phyloP scores from a whole-genome alignment of 768 basidiomycete genomes.

The Hebeloma cylindrosporum region DNA sequence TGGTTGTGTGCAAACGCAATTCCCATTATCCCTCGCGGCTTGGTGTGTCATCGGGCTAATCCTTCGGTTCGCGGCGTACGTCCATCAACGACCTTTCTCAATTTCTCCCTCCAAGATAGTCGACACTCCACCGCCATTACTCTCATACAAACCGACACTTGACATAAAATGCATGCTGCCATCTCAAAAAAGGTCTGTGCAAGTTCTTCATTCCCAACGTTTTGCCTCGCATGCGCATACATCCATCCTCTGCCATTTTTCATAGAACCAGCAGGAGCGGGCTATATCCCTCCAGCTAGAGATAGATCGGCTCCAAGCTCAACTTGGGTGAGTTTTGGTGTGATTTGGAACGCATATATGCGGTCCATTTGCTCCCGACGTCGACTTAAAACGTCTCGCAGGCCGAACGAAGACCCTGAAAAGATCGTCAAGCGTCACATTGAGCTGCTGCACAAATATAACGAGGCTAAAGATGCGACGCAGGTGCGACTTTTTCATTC shows the following conservation, averaged over 20 bases:
- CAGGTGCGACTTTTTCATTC: constrained; percentile 48
- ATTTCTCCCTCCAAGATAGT: no score
- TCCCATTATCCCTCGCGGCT: no score
- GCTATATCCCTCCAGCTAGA: constrained; percentile 48
- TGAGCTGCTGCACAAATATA: constrained; percentile 70
- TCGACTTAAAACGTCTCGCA: constrained; percentile 13
- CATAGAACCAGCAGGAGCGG: constrained; percentile 56
- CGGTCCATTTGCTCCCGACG: neutral
- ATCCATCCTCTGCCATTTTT: no score
- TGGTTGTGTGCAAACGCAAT: no score
- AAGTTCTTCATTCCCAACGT: no score
- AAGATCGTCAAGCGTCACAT: constrained; percentile 67
- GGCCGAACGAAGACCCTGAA: constrained; percentile 49
- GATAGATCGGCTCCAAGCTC: constrained; percentile 44
- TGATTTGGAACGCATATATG: constrained; percentile 16
- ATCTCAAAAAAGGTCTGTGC: constrained; percentile 14
- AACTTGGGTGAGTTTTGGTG: constrained; percentile 41
- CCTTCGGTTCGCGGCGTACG: no score
- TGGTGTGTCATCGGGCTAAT: no score
- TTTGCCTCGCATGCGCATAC: no score
- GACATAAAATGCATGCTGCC: constrained; percentile 15
- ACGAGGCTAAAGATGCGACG: constrained; percentile 81
- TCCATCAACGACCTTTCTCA: no score
- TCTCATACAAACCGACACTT: no score
- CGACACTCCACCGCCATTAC: no score